Base-by-base conservation (phyloP, 2,329 filamentous ascomycete genomes). In the Fusarium verrucosum region DNA sequence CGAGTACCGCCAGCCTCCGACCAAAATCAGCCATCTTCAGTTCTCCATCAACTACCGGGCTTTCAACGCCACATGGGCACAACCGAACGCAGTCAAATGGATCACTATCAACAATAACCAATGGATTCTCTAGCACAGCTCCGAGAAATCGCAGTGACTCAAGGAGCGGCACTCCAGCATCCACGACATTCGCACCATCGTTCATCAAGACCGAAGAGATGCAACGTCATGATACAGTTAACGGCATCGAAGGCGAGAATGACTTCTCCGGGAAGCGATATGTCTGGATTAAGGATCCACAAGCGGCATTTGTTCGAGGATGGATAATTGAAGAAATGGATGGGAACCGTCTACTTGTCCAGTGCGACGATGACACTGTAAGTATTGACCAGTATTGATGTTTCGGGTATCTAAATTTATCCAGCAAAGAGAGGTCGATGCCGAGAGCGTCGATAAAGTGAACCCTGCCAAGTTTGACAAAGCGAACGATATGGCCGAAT, bases 381-480 rank as follows among this genome's bases (percentile, higher is more conserved):
- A 78, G 90, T 81, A 28, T 26, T 23, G 19, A 23, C 25, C 4
- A 22, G 9, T 11, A 20, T 19, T 26, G 8, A 5, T 16, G 13
- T 41, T 4, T 4, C 30, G 22, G 13, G 25, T 28, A 32, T 46
- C 70, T 76, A 45, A 77, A 59, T 11, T 28, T 28, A 10, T 53
- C 25, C 68, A 95, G 88, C 92, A 97, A 87, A 89, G 92, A 69
- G 91, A 96, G 74, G 89, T 95, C 46, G 89, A 94, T 68, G 80
- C 86, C 47, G 94, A 98, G 71, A 90, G 88, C 71, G 93, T 97
- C 69, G 96, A 99, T 83, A 98, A 97, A 79, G 96, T 99, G 81
- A 99, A 99, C 79, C 95, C 95, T 42, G 94, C 94, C 73, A 99
- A 99, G 77, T 99, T 99, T 80, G 95, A 99, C 85, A 99, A 97